A percentile compares a stretch with the other conserved stretches of the same genome.
Evolutionary conservation across 768 basidiomycete genomes (phyloP).

Genomic region (Guyanaporus albipodus): DNA sequence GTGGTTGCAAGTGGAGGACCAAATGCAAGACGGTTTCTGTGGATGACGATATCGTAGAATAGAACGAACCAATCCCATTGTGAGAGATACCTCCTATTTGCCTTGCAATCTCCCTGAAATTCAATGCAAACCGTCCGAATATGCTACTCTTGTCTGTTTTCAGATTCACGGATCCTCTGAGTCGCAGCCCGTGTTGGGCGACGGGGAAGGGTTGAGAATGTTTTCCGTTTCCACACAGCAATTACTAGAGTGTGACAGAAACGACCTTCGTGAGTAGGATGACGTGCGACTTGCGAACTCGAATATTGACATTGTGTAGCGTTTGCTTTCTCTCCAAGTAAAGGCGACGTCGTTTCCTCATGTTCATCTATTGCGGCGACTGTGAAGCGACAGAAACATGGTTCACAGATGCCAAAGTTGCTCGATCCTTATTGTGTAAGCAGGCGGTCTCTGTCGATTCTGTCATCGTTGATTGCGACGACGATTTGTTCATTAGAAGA

Average conservation of each 20-base stretch:
- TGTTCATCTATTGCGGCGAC: neutral
- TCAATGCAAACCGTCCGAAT: neutral
- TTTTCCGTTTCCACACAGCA: neutral
- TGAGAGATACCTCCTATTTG: neutral
- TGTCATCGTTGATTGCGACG: neutral
- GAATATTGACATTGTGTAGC: neutral
- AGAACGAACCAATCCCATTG: neutral
- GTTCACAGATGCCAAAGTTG: neutral
- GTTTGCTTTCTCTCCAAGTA: neutral
- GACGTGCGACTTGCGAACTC: too few species aligned
- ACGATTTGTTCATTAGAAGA: neutral
- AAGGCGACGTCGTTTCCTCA: neutral
- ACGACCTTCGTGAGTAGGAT: neutral
- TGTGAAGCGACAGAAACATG: neutral
- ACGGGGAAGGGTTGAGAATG: neutral
- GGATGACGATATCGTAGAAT: neutral
- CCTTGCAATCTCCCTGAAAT: neutral
- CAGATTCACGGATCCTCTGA: conserved; percentile 1
- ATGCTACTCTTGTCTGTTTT: neutral
- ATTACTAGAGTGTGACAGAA: neutral
- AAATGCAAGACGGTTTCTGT: neutral
- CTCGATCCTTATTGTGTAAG: neutral
- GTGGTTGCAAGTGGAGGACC: neutral
- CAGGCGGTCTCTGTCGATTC: too few species aligned
- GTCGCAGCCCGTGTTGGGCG: conserved; percentile 2